phyloP scores from a whole-genome alignment of 768 basidiomycete species.

The Leccinum disarticulatum region DNA sequence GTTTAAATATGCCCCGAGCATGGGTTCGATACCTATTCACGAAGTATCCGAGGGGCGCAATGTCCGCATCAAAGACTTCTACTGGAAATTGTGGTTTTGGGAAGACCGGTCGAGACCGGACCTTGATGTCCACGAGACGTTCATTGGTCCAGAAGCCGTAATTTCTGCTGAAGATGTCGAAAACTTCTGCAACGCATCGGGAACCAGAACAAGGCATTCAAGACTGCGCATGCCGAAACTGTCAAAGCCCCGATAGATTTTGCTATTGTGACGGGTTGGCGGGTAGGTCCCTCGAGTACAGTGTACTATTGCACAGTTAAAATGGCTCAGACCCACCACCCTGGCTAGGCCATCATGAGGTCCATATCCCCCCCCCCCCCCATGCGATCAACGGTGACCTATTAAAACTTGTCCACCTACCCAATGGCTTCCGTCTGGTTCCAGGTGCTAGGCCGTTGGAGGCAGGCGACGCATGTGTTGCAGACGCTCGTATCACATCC shows the following conservation, averaged over 20 bases:
- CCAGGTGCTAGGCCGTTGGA: slow-evolving; percentile 73
- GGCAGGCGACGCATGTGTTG: slow-evolving; percentile 87
- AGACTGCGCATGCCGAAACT: slow-evolving; percentile 61
- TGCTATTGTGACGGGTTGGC: slow-evolving; percentile 97
- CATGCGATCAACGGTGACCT: slow-evolving; percentile 88
- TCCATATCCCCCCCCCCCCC: slow-evolving; percentile 78
- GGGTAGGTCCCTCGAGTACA: slow-evolving; percentile 53
- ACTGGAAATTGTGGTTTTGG: slow-evolving; percentile 98
- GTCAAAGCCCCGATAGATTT: slow-evolving; percentile 98
- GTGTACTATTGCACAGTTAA: background rate
- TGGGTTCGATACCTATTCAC: slow-evolving; percentile 90
- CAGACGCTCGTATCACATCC: slow-evolving; percentile 85
- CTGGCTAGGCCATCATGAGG: slow-evolving; percentile 88
- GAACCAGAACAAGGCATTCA: slow-evolving; percentile 90
- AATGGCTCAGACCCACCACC: slow-evolving; percentile 12
- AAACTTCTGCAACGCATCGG: slow-evolving; percentile 88
- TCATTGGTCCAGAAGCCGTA: slow-evolving; percentile 82
- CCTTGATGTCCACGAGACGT: slow-evolving; percentile 79
- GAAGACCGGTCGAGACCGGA: slow-evolving; percentile 73
- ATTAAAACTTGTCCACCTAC: slow-evolving; percentile 93
- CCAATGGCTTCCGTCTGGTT: slow-evolving; percentile 92
- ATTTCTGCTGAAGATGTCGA: slow-evolving; percentile 79
- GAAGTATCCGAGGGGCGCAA: slow-evolving; percentile 85
- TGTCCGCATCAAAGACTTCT: slow-evolving; percentile 91
- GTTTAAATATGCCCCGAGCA: slow-evolving; percentile 85